phyloP scores from a whole-genome alignment of 257 asterid species.

The Coffea canephora region DNA sequence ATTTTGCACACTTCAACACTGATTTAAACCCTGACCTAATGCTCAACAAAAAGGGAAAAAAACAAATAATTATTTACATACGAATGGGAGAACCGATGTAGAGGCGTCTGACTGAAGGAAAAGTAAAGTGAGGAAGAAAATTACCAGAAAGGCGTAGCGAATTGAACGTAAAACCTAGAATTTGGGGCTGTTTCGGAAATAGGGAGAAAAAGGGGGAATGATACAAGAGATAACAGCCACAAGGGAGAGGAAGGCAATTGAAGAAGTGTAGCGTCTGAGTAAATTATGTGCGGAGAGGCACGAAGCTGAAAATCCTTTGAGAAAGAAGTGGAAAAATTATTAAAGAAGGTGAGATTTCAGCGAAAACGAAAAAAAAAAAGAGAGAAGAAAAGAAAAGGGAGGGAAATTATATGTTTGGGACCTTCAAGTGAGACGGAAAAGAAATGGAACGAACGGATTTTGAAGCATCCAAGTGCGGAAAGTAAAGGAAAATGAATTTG shows the following conservation, averaged over 20 bases:
- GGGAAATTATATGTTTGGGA: too few species aligned
- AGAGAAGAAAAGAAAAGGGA: too few species aligned
- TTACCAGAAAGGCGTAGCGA: conserved; percentile 31
- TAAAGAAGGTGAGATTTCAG: conserved; percentile 33
- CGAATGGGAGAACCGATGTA: background rate
- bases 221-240: background rate
- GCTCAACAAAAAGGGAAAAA: background rate
- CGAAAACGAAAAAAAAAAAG: too few species aligned
- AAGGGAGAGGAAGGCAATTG: background rate
- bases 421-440: too few species aligned
- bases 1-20: background rate
- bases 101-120: background rate
- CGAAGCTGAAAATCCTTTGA: conserved; percentile 92
- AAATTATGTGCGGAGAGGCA: conserved; percentile 90
- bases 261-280: conserved; percentile 80
- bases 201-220: conserved; percentile 28
- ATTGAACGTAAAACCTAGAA: conserved; percentile 48
- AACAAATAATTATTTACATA: background rate
- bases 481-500: too few species aligned
- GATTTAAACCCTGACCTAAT: background rate
- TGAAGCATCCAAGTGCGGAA: too few species aligned
- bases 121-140: background rate
- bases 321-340: conserved; percentile 96
- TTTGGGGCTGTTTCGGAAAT: conserved; percentile 50
- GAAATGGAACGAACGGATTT: too few species aligned